phyloP scores from a whole-genome alignment of 345 rosid genomes.

The Gossypium mustelinum region DNA sequence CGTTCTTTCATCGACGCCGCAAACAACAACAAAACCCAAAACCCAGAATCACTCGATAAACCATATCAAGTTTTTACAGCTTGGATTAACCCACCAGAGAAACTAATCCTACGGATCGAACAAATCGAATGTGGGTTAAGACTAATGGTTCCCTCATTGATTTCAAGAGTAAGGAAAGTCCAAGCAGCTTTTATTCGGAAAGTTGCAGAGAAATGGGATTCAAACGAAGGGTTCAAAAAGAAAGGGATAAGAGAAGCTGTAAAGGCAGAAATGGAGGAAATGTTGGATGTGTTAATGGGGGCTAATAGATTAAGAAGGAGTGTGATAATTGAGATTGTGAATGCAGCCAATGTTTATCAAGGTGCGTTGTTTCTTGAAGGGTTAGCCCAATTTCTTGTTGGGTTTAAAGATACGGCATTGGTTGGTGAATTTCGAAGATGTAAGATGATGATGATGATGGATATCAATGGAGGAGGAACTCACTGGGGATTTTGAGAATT shows the following conservation, averaged over 20 bases:
- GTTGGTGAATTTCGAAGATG: conserved; percentile 40
- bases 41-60: background rate
- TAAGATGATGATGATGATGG: conserved; percentile 12
- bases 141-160: conserved; percentile 66
- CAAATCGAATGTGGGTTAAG: conserved; percentile 80
- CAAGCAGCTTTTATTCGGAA: conserved; percentile 44
- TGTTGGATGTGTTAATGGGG: conserved; percentile 56
- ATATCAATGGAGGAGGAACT: conserved; percentile 15
- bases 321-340: conserved; percentile 61
- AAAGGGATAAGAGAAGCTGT: conserved; percentile 35
- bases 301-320: conserved; percentile 71
- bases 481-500: background rate
- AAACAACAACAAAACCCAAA: conserved; percentile 22
- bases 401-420: conserved; percentile 53
- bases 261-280: conserved; percentile 61
- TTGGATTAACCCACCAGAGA: conserved; percentile 55
- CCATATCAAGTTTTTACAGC: conserved; percentile 49
- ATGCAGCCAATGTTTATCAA: conserved; percentile 49
- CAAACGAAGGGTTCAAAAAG: conserved; percentile 12
- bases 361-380: conserved; percentile 85
- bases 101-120: conserved; percentile 40
- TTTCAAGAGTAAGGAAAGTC: conserved; percentile 41
- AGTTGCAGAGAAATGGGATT: conserved; percentile 44
- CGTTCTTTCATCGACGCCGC: conserved; percentile 53
- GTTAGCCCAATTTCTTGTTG: conserved; percentile 70